A percentile compares a stretch with the other conserved stretches of the same genome.
Evolutionary conservation across 352 stramenopile species (phyloP).

Genomic region (Phytopythium kandeliae): DNA sequence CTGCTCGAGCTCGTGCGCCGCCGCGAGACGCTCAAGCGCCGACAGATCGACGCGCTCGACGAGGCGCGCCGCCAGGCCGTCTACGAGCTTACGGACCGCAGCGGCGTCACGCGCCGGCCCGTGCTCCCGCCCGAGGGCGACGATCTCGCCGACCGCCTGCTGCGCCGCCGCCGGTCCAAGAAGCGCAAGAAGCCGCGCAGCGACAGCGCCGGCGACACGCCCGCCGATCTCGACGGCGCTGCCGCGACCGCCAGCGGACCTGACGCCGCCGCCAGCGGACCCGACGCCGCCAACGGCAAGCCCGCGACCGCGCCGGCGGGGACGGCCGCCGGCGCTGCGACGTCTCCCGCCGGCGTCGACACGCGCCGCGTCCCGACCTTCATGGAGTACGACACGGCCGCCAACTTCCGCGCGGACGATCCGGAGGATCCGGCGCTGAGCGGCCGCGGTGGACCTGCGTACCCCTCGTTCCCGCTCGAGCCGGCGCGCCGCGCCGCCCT

Average conservation of each 20-base stretch:
- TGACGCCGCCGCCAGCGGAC: background rate
- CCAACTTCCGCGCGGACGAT: constrained; percentile 53
- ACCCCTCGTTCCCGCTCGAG: constrained; percentile 64
- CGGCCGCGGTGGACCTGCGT: constrained; percentile 23
- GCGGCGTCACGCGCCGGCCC: constrained; percentile 39
- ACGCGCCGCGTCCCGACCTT: constrained; percentile 25
- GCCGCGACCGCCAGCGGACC: background rate
- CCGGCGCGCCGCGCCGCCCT: constrained; percentile 52
- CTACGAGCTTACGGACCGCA: constrained; percentile 48
- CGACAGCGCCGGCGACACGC: constrained; percentile 18
- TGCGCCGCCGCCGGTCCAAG: constrained; percentile 66
- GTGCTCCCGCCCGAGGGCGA: constrained; percentile 53
- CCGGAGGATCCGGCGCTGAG: constrained; percentile 10
- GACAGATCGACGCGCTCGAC: constrained; percentile 79
- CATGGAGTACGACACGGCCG: constrained; percentile 71
- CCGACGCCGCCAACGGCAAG: background rate
- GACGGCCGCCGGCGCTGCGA: constrained; percentile 6
- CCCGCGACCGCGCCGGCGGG: background rate
- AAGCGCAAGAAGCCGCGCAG: constrained; percentile 51
- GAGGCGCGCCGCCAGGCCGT: constrained; percentile 65
- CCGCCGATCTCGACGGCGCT: constrained; percentile 10
- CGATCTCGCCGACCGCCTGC: constrained; percentile 39
- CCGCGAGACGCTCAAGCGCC: constrained; percentile 80
- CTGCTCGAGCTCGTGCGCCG: constrained; percentile 81
- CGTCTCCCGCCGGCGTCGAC: constrained; percentile 1